These are phyloP conservation scores for Avena sativa DNA, from an alignment of 176 grass and related monocot genomes.

Conservation along the genomic window DNA sequence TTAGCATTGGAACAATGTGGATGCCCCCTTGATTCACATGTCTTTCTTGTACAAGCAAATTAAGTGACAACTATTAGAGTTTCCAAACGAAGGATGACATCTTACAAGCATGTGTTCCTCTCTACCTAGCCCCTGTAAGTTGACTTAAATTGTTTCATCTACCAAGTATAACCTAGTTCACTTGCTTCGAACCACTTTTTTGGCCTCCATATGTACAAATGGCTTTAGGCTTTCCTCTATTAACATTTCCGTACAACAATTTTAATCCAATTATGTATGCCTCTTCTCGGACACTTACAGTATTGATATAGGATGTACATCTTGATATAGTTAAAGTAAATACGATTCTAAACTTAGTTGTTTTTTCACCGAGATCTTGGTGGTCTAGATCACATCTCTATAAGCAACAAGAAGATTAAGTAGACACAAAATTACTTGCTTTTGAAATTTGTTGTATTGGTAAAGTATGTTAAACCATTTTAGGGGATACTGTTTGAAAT, in stretches of 20 bases:
- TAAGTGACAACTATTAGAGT: not conserved
- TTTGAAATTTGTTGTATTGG: not conserved
- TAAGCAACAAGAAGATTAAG: not conserved
- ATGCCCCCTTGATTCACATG: not conserved
- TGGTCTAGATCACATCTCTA: not conserved
- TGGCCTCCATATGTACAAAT: not conserved
- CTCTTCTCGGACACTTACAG: not conserved
- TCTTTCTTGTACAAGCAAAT: not conserved
- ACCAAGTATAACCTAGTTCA: not conserved
- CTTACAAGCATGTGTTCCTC: not conserved
- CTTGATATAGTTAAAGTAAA: not conserved
- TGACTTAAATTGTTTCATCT: not conserved
- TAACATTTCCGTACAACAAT: not conserved
- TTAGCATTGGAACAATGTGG: too few species aligned
- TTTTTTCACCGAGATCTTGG: not conserved
- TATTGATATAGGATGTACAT: not conserved
- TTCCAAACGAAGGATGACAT: not conserved
- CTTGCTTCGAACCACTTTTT: not conserved
- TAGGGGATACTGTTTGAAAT: not conserved
- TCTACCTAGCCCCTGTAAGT: not conserved
- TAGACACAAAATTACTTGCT: not conserved
- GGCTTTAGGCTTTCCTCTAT: not conserved
- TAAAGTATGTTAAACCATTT: not conserved
- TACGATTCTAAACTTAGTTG: not conserved
- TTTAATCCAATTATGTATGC: not conserved